Evolutionary conservation across 768 basidiomycete genomes (phyloP).

Genomic region (Lyophyllum shimeji): DNA sequence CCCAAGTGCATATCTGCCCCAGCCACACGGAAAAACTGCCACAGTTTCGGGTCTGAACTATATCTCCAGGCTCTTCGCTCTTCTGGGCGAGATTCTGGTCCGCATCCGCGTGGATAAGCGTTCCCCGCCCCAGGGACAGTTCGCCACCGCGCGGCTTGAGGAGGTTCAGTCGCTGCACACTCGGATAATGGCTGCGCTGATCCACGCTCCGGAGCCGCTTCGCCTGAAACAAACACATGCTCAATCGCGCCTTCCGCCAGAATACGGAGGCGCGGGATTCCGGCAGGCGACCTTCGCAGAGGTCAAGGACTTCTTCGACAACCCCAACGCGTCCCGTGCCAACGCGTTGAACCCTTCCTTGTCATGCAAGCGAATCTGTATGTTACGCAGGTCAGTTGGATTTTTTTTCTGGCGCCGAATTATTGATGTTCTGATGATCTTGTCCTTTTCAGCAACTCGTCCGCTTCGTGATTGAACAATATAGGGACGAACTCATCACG

Average conservation of each 20-base stretch:
- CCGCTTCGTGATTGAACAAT: slow-evolving; percentile 90
- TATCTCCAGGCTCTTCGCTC: slow-evolving; percentile 80
- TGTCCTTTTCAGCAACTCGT: slow-evolving; percentile 79
- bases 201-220: slow-evolving; percentile 75
- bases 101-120: slow-evolving; percentile 87
- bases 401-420: not conserved
- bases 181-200: slow-evolving; percentile 71
- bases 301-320: slow-evolving; percentile 89
- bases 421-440: not conserved
- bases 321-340: slow-evolving; percentile 82
- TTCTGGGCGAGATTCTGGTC: slow-evolving; percentile 83
- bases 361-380: slow-evolving; percentile 93
- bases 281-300: slow-evolving; percentile 83
- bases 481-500: slow-evolving; percentile 79
- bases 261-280: slow-evolving; percentile 72
- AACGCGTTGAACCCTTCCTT: slow-evolving; percentile 85
- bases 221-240: slow-evolving; percentile 59
- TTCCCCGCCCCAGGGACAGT: slow-evolving; percentile 82
- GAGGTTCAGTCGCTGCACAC: slow-evolving; percentile 81
- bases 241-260: slow-evolving; percentile 50
- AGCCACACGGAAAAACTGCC: slow-evolving; percentile 85
- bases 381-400: slow-evolving; percentile 74
- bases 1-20: slow-evolving; percentile 77
- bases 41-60: slow-evolving; percentile 87
- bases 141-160: slow-evolving; percentile 80